phyloP scores from a whole-genome alignment of 2,329 filamentous ascomycete genomes.

The Aspergillus pseudoterreus region DNA sequence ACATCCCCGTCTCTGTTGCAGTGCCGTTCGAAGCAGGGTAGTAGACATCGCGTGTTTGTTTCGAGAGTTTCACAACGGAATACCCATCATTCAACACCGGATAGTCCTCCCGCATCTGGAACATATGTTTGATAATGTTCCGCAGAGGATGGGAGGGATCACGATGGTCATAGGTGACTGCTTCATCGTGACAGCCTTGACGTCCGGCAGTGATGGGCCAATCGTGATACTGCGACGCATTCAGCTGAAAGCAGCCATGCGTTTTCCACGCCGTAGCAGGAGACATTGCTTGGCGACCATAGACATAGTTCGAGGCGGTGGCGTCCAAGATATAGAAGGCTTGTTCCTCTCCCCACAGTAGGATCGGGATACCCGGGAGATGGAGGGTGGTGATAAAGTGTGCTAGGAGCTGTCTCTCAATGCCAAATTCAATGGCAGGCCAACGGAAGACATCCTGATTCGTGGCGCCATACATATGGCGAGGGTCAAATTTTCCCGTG shows the following conservation, averaged over 20 bases:
- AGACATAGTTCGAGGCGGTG: slow-evolving; percentile 63
- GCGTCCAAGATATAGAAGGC: slow-evolving; percentile 62
- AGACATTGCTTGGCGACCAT: slow-evolving; percentile 61
- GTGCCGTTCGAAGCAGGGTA: slow-evolving; percentile 52
- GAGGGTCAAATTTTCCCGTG: slow-evolving; percentile 59
- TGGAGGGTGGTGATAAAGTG: slow-evolving; percentile 58
- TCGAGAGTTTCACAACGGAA: slow-evolving; percentile 53
- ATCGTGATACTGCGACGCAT: slow-evolving; percentile 54
- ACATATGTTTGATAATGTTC: slow-evolving; percentile 61
- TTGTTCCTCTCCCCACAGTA: slow-evolving; percentile 65
- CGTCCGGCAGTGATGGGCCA: slow-evolving; percentile 55
- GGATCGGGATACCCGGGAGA: slow-evolving; percentile 58
- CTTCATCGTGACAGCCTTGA: slow-evolving; percentile 55
- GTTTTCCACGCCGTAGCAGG: slow-evolving; percentile 60
- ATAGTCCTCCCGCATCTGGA: slow-evolving; percentile 55
- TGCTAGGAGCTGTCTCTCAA: slow-evolving; percentile 55
- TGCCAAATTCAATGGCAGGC: slow-evolving; percentile 57
- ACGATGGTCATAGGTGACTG: slow-evolving; percentile 58
- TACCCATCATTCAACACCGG: slow-evolving; percentile 60
- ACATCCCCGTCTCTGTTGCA: slow-evolving; percentile 57
- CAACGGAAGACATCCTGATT: slow-evolving; percentile 66
- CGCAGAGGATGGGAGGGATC: slow-evolving; percentile 60
- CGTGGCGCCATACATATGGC: slow-evolving; percentile 62
- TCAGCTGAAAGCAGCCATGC: slow-evolving; percentile 61
- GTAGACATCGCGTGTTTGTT: slow-evolving; percentile 50